Conservation (phyloP, 1,284 basidiomycete species). For the Austroboletus niveus region DNA sequence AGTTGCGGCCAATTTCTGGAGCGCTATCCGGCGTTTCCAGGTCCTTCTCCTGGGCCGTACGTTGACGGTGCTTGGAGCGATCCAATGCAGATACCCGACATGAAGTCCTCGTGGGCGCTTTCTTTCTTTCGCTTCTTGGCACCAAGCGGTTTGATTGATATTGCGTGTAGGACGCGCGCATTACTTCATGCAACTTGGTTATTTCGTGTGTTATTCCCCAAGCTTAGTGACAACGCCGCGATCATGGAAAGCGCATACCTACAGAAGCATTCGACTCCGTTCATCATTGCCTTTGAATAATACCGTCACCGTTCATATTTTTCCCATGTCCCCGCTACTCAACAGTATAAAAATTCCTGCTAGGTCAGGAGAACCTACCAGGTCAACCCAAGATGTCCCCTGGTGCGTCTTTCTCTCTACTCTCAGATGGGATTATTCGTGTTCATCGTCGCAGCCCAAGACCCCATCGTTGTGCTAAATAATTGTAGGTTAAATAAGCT, state of each 20-base stretch:
- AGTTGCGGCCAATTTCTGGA: slow-evolving; percentile 14
- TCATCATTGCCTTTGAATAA: slow-evolving; percentile 29
- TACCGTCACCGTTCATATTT: slow-evolving; percentile 26
- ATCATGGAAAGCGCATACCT: slow-evolving; percentile 27
- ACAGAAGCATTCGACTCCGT: slow-evolving; percentile 26
- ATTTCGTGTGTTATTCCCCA: slow-evolving; percentile 29
- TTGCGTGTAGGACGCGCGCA: slow-evolving; percentile 33
- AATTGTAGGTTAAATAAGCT: slow-evolving; percentile 35
- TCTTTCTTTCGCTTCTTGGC: slow-evolving; percentile 34
- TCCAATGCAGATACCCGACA: slow-evolving; percentile 38
- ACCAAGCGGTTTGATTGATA: slow-evolving; percentile 35
- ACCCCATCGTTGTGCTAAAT: slow-evolving; percentile 42
- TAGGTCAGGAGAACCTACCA: slow-evolving; percentile 17
- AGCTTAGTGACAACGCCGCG: slow-evolving; percentile 27
- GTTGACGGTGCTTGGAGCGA: slow-evolving; percentile 33
- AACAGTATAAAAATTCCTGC: slow-evolving; percentile 27
- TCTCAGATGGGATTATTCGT: neutral
- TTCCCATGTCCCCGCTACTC: slow-evolving; percentile 18
- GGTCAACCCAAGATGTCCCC: slow-evolving; percentile 21
- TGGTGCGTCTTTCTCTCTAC: slow-evolving; percentile 16
- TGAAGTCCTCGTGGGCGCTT: slow-evolving; percentile 35
- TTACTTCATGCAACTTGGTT: slow-evolving; percentile 32
- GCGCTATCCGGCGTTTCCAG: slow-evolving; percentile 25
- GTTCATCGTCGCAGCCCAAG: slow-evolving; percentile 26
- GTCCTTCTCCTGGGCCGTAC: slow-evolving; percentile 22